A percentile compares a stretch with the other conserved stretches of the same genome.
Conservation (phyloP, 164 flowering plant genomes). For the Vitis labrusca region DNA sequence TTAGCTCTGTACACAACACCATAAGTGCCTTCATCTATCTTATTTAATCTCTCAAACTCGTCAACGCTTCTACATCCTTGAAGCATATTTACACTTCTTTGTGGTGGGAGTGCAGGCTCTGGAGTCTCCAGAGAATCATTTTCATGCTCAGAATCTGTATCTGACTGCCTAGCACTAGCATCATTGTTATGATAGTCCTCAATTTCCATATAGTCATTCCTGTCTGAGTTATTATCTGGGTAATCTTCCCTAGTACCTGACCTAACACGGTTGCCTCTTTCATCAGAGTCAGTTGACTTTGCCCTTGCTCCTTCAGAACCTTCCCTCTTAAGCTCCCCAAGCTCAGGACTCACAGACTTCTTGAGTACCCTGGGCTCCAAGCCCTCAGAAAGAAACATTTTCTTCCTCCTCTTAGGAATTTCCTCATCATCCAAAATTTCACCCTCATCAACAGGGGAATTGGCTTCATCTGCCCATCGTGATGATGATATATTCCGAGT, state of each 20-base stretch:
- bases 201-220: slow-evolving; percentile 53
- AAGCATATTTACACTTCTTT: slow-evolving; percentile 82
- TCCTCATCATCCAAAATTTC: slow-evolving; percentile 50
- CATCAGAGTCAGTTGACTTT: slow-evolving; percentile 62
- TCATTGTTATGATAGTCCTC: slow-evolving; percentile 30
- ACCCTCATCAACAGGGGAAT: slow-evolving; percentile 71
- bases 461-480: slow-evolving; percentile 81
- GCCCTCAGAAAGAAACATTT: slow-evolving; percentile 29
- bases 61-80: slow-evolving; percentile 97
- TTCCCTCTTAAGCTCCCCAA: slow-evolving; percentile 48
- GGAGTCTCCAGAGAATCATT: slow-evolving; percentile 33
- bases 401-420: slow-evolving; percentile 41
- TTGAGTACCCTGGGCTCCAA: slow-evolving; percentile 25
- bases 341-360: slow-evolving; percentile 51
- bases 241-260: slow-evolving; percentile 50
- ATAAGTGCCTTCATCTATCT: slow-evolving; percentile 95
- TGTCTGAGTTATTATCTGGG: slow-evolving; percentile 33
- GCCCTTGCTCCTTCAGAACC: slow-evolving; percentile 37
- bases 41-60: slow-evolving; percentile 91
- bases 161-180: slow-evolving; percentile 29
- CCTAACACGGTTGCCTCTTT: slow-evolving; percentile 23
- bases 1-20: slow-evolving; percentile 94
- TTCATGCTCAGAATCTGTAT: slow-evolving; percentile 45
- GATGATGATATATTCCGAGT: slow-evolving; percentile 73
- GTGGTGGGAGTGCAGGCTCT: slow-evolving; percentile 51